Evolutionary conservation across 2,329 filamentous ascomycete genomes (phyloP).

Genomic region (Tolypocladium amazonense): DNA sequence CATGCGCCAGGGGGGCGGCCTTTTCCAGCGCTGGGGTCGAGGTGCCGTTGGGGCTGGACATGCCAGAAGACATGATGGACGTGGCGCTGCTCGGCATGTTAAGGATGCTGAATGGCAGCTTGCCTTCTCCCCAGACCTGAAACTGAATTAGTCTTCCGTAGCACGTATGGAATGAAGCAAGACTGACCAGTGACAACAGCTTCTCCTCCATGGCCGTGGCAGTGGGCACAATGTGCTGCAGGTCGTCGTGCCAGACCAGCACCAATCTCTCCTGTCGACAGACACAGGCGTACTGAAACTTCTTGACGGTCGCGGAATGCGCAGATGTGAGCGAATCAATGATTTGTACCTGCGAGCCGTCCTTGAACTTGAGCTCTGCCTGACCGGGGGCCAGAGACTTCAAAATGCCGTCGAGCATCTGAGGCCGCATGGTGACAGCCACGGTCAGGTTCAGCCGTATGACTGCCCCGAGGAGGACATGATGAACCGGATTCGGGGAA

Average conservation of each 20-base stretch:
- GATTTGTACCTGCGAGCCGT: conserved; percentile 32
- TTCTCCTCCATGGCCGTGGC: conserved; percentile 22
- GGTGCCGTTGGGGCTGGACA: conserved; percentile 7
- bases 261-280: conserved; percentile 28
- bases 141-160: background rate
- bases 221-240: conserved; percentile 27
- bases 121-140: conserved; percentile 15
- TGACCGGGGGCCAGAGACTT: conserved; percentile 27
- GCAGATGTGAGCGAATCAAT: conserved; percentile 29
- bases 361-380: conserved; percentile 28
- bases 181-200: conserved; percentile 14
- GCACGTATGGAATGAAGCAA: background rate
- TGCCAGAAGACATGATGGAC: conserved; percentile 7
- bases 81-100: conserved; percentile 6
- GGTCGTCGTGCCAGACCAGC: conserved; percentile 31
- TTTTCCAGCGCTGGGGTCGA: conserved; percentile 11
- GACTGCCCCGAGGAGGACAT: conserved; percentile 27
- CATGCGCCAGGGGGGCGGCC: conserved; percentile 1
- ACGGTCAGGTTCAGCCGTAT: conserved; percentile 33
- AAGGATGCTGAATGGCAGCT: conserved; percentile 7
- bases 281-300: conserved; percentile 31
- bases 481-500: conserved; percentile 26
- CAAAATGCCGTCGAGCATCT: conserved; percentile 34
- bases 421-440: conserved; percentile 37
- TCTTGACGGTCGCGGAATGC: conserved; percentile 27